A percentile compares a stretch with the other conserved stretches of the same genome.
phyloP scores from a whole-genome alignment of 148 eudicot genomes.

The Cornus florida region DNA sequence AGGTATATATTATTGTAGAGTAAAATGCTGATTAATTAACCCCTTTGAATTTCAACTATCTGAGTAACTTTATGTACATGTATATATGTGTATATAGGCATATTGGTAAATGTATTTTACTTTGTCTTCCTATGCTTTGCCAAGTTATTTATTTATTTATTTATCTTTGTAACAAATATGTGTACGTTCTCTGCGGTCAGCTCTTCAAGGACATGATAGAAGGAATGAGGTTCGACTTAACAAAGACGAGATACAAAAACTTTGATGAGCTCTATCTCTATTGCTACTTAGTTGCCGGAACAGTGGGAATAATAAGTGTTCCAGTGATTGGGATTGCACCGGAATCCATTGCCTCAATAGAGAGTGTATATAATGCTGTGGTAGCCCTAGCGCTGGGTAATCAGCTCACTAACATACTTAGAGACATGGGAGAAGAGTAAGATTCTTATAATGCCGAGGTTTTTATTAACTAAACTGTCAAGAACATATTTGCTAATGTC shows the following conservation, averaged over 20 bases:
- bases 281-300: slow-evolving; percentile 30
- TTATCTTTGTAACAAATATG: not conserved
- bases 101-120: too few species aligned
- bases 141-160: too few species aligned
- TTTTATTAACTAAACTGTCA: too few species aligned
- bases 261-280: slow-evolving; percentile 32
- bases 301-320: slow-evolving; percentile 26
- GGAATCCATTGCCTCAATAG: slow-evolving; percentile 28
- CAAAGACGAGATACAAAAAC: slow-evolving; percentile 24
- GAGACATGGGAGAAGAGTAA: slow-evolving; percentile 38
- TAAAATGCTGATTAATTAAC: too few species aligned
- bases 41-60: not conserved
- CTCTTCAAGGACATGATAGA: slow-evolving; percentile 33
- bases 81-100: too few species aligned
- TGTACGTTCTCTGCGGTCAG: slow-evolving; percentile 3
- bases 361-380: slow-evolving; percentile 29
- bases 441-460: not conserved
- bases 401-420: slow-evolving; percentile 26
- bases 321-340: slow-evolving; percentile 31
- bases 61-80: too few species aligned
- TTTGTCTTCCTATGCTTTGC: not conserved
- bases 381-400: slow-evolving; percentile 27
- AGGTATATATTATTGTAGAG: slow-evolving; percentile 7
- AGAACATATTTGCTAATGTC: too few species aligned
- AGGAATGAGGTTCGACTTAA: slow-evolving; percentile 29